Percentiles rank a stretch among this genome's conserved stretches.
phyloP scores from a whole-genome alignment of 208 protist species.

The Wallacemonas rigidus region DNA sequence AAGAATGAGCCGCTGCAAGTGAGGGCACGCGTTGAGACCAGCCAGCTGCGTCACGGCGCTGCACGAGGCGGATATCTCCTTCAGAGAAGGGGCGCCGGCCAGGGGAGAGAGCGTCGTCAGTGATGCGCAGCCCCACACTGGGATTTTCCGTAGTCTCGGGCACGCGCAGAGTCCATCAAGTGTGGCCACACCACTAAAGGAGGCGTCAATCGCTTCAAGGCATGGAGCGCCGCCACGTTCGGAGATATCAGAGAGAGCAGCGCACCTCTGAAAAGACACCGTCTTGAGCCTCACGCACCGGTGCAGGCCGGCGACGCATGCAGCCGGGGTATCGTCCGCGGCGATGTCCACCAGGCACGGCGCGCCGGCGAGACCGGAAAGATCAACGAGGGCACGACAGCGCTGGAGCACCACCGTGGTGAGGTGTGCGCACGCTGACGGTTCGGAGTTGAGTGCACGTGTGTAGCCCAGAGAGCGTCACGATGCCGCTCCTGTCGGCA shows the following conservation, averaged over 20 bases:
- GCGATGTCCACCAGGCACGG: not conserved
- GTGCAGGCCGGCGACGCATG: not conserved
- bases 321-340: not conserved
- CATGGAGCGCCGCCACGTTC: not conserved
- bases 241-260: not conserved
- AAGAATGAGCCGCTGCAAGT: not conserved
- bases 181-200: not conserved
- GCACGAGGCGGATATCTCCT: not conserved
- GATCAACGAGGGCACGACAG: not conserved
- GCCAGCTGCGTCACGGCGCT: not conserved
- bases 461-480: not conserved
- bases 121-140: not conserved
- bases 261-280: not conserved
- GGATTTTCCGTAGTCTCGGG: not conserved
- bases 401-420: not conserved
- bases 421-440: not conserved
- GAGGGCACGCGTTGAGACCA: not conserved
- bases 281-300: not conserved
- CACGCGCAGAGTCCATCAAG: not conserved
- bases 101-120: not conserved
- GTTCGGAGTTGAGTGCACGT: not conserved
- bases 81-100: not conserved
- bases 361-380: not conserved
- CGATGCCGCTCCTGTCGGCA: not conserved
- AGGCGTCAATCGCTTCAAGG: not conserved